Base-by-base conservation (phyloP, 2,329 filamentous ascomycete genomes). In the Drechmeria coniospora region DNA sequence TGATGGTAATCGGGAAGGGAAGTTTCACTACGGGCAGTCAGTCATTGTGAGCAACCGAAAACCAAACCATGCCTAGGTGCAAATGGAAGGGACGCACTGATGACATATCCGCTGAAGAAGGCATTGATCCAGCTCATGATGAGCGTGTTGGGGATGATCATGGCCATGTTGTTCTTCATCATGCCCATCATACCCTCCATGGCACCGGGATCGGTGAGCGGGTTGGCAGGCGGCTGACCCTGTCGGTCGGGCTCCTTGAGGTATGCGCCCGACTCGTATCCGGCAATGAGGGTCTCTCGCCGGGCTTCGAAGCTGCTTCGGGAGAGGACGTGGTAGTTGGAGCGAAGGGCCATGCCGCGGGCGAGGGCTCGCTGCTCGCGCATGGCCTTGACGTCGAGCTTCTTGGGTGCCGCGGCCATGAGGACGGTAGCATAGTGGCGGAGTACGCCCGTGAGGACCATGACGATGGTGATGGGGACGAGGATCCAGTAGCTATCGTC, bases 101-200 rank as follows among this genome's bases (percentile, higher is more conserved):
- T 94, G 26, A 98, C 90, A 49, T 94, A 98, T 18, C 90, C 90
- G 28, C 83, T 92, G 47, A 98, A 98, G 51, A 95, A 98, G 0
- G 90, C 86, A 59, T 98, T 98, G 52, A 98, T 95, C 90, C 90
- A 98, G 40, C 87, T 90, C 90, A 98, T 98, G 42, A 98, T 98
- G 50, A 98, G 59, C 5, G 86, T 95, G 56, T 98, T 93, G 26
- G 90, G 90, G 32, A 98, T 83, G 63, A 98, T 95, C 90, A 95
- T 98, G 38, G 90, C 87, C 80, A 98, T 93, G 51, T 98, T 93
- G 32, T 86, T 86, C 70, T 98, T 98, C 82, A 98, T 92, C 83
- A 93, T 93, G 41, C 90, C 87, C 90, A 98, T 98, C 90, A 98
- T 98, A 41, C 86, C 87, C 50, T 98, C 92, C 90, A 98, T 98